phyloP scores from a whole-genome alignment of 2,329 filamentous ascomycete genomes.

The Teratosphaeria gauchensis region DNA sequence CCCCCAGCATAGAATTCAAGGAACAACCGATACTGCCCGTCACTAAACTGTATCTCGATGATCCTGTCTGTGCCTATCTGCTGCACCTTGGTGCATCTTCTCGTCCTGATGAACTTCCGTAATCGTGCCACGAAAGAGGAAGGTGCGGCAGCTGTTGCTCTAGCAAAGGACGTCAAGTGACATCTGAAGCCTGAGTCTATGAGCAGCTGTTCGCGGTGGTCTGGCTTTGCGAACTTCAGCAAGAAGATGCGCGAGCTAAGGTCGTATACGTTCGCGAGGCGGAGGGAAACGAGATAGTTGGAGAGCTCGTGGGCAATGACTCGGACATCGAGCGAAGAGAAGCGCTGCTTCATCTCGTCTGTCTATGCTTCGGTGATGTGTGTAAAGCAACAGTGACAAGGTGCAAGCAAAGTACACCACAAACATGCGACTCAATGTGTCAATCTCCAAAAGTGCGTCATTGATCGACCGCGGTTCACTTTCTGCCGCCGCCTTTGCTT shows the following conservation, averaged over 20 bases:
- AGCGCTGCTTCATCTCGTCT: conserved; percentile 61
- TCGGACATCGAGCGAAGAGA: conserved; percentile 71
- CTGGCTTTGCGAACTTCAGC: conserved; percentile 86
- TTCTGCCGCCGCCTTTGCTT: neutral
- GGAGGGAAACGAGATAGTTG: conserved; percentile 61
- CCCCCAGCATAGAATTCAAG: conserved; percentile 95
- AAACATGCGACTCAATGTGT: neutral
- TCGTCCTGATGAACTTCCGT: conserved; percentile 79
- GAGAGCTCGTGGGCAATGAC: conserved; percentile 91
- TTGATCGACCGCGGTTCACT: neutral
- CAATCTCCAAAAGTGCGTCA: neutral
- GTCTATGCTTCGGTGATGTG: neutral
- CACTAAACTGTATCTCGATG: conserved; percentile 84
- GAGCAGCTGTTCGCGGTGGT: conserved; percentile 78
- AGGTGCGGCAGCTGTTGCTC: conserved; percentile 73
- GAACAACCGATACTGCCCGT: conserved; percentile 78
- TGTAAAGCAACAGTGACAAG: neutral
- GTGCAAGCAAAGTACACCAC: neutral
- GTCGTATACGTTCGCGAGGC: conserved; percentile 91
- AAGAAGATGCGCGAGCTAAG: conserved; percentile 91
- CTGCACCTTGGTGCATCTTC: conserved; percentile 66
- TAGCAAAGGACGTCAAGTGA: conserved; percentile 83
- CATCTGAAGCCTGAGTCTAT: conserved; percentile 94
- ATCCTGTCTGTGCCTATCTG: conserved; percentile 92
- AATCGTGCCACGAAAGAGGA: conserved; percentile 77